phyloP scores from a whole-genome alignment of 1,284 basidiomycete genomes.

The Apiotrichum mycotoxinovorans region DNA sequence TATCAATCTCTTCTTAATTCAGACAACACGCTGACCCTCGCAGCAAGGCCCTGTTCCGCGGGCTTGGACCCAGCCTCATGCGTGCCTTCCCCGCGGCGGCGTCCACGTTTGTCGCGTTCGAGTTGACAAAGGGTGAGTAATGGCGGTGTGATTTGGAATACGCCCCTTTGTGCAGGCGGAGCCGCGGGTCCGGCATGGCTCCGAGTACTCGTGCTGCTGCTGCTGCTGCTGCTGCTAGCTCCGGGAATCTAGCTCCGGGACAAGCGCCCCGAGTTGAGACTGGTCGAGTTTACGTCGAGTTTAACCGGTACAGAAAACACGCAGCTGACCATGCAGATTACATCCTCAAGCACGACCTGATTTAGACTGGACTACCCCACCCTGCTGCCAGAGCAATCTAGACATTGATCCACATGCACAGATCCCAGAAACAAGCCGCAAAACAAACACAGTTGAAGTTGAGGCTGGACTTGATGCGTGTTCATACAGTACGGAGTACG shows the following conservation, averaged over 20 bases:
- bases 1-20: too few species aligned
- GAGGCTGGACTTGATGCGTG: too few species aligned
- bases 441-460: not conserved
- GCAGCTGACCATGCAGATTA: constrained; percentile 26
- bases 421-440: not conserved
- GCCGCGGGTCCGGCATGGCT: too few species aligned
- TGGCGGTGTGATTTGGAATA: too few species aligned
- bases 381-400: not conserved
- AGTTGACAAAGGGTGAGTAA: constrained; percentile 64
- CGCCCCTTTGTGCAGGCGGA: too few species aligned
- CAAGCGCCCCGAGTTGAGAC: not conserved
- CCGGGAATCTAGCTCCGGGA: too few species aligned
- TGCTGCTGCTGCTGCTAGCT: not conserved
- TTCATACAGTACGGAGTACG: not conserved
- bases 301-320: not conserved
- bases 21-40: constrained; percentile 8
- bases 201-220: too few species aligned
- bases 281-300: not conserved
- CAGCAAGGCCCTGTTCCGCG: constrained; percentile 68
- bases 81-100: constrained; percentile 85
- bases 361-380: constrained; percentile 14
- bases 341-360: constrained; percentile 35
- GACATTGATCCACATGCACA: not conserved
- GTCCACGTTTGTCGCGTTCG: constrained; percentile 87
- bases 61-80: constrained; percentile 65